phyloP scores from a whole-genome alignment of 192 early-diverging fungal genomes.

The Linnemannia zychae region DNA sequence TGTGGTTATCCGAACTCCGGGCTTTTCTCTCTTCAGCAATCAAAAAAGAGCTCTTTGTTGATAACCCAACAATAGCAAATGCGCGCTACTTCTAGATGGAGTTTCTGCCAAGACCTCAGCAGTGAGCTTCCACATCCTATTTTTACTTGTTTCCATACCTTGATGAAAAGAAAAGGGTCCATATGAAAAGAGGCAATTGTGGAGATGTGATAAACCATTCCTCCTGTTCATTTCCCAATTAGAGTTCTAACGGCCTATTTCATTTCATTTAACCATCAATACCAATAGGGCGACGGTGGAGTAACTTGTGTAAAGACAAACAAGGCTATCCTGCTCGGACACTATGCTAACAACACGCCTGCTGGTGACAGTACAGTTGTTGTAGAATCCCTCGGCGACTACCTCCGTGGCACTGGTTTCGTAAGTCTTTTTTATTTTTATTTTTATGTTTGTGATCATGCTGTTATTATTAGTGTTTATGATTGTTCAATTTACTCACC shows the following conservation, averaged over 20 bases:
- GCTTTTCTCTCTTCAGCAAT: neutral
- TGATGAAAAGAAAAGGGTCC: neutral
- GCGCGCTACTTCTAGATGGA: neutral
- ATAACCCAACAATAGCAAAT: neutral
- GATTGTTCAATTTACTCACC: neutral
- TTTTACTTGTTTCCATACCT: neutral
- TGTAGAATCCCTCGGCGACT: conserved; percentile 83
- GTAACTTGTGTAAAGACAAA: conserved; percentile 83
- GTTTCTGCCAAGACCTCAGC: neutral
- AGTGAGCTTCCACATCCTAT: neutral
- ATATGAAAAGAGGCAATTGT: neutral
- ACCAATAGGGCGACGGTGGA: conserved; percentile 73
- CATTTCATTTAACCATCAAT: conserved; percentile 32
- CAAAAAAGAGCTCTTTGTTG: neutral
- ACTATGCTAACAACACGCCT: conserved; percentile 73
- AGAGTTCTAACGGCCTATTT: neutral
- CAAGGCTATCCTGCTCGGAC: conserved; percentile 82
- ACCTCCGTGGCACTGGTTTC: conserved; percentile 81
- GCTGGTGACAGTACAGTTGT: conserved; percentile 81
- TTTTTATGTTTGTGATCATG: neutral
- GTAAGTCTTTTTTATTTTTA: conserved; percentile 33
- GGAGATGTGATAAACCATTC: neutral
- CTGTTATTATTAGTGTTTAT: neutral
- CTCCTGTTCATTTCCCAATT: neutral
- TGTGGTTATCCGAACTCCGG: too few relatives aligned